These are phyloP conservation scores for Beauveria sp. DNA, from an alignment of 2,329 filamentous ascomycete genomes.

Conservation along the genomic window DNA sequence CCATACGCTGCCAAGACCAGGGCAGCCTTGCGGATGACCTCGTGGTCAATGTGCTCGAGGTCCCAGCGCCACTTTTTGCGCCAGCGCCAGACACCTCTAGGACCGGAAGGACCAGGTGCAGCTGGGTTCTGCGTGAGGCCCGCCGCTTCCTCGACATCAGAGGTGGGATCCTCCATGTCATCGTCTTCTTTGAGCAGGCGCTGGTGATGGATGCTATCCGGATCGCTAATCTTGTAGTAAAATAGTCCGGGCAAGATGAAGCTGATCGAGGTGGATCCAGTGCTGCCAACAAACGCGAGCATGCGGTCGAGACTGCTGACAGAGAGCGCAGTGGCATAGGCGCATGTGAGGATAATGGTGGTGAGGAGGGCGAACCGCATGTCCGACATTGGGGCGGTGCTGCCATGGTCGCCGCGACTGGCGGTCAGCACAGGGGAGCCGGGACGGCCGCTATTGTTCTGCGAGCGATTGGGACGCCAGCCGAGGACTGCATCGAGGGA, in stretches of 20 bases:
- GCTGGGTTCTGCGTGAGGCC: constrained; percentile 38
- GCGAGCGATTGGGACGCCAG: constrained; percentile 62
- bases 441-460: constrained; percentile 29
- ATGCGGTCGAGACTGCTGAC: constrained; percentile 86
- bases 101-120: constrained; percentile 27
- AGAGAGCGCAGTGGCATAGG: constrained; percentile 83
- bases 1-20: constrained; percentile 78
- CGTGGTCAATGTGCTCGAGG: constrained; percentile 55
- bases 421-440: constrained; percentile 35
- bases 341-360: constrained; percentile 73
- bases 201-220: constrained; percentile 80
- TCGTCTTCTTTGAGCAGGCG: constrained; percentile 86
- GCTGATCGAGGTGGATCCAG: constrained; percentile 88
- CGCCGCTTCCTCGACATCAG: constrained; percentile 41
- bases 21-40: constrained; percentile 62
- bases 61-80: constrained; percentile 52
- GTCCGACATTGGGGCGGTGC: constrained; percentile 66
- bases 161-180: constrained; percentile 57
- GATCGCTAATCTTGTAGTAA: constrained; percentile 96
- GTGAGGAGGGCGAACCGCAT: constrained; percentile 84
- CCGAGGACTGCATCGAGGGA: constrained; percentile 88
- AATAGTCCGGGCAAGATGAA: constrained; percentile 95
- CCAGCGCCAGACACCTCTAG: constrained; percentile 38
- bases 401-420: constrained; percentile 42
- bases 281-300: constrained; percentile 89